Evolutionary conservation across 768 basidiomycete species (phyloP), one percentile per base, ranked within the genome.

Genomic region (Paxillus involutus): DNA sequence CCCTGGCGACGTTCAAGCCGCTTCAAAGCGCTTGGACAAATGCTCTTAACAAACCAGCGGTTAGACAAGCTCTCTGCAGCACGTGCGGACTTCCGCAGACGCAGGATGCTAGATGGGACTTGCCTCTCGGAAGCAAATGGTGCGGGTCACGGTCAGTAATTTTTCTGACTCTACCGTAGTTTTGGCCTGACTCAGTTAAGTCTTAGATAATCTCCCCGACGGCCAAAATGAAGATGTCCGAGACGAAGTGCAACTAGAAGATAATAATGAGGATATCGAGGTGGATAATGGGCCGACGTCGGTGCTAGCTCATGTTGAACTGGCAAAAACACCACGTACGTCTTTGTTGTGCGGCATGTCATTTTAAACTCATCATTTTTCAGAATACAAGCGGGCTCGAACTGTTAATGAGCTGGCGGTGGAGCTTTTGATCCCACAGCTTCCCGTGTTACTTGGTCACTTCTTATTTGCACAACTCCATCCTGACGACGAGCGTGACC

Each of bases 1-100:
- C 72, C 70, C 1, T 75, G 62, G 55, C 62, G 62, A 1, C 59
- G 59, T 1, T 72, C 72, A 2, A 72, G 59, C 49, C 24, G 12
- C n/a, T 43, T 42, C 1, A 59, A 51, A 44, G 37, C 65, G 0
- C 59, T 73, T 2, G 43, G 48, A 0, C 69, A 72, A 50, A 73
- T 73, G 69, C 66, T 72, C 0, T 37, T 63, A 0, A 47, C 29
- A 8, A 72, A 69, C 36, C 58, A 66, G 24, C 57, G 55, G 0
- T 46, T 69, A 3, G 66, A 73, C 48, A 70, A 71, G 51, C 56
- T 67, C 2, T 59, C 59, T 11, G 65, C 59, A 2, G 44, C 59
- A 2, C 59, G 57, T 1, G 49, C 54, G 0, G 49, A 68, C 41
- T 64, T 72, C 33, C 24, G 44, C 14, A 36, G 46, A 6, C 41